Evolutionary conservation across 2,329 filamentous ascomycete genomes (phyloP).

Genomic region (Ophiostoma angusticollis): DNA sequence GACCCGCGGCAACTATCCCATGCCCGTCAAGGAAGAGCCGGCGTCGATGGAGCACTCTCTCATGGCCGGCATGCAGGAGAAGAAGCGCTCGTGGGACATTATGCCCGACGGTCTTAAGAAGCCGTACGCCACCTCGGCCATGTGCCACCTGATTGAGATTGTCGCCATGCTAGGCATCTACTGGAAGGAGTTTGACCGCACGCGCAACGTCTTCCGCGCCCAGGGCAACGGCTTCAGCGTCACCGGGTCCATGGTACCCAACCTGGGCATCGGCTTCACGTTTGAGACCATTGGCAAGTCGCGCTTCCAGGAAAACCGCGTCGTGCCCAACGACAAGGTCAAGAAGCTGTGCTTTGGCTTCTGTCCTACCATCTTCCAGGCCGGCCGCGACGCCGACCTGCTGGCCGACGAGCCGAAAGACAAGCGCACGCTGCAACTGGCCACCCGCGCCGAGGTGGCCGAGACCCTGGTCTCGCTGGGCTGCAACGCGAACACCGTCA

Average conservation of each 20-base stretch:
- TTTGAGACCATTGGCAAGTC: slow-evolving; percentile 38
- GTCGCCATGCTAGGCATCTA: slow-evolving; percentile 40
- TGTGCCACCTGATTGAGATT: slow-evolving; percentile 42
- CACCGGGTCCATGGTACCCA: slow-evolving; percentile 30
- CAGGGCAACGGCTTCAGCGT: slow-evolving; percentile 43
- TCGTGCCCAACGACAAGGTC: slow-evolving; percentile 39
- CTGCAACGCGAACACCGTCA: slow-evolving; percentile 39
- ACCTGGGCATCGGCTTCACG: slow-evolving; percentile 41
- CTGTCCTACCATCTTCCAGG: slow-evolving; percentile 40
- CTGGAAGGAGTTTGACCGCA: slow-evolving; percentile 45
- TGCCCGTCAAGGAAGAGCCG: not conserved
- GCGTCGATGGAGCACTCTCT: slow-evolving; percentile 17
- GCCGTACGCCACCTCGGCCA: slow-evolving; percentile 39
- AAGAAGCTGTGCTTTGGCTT: slow-evolving; percentile 45
- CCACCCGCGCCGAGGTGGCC: slow-evolving; percentile 33
- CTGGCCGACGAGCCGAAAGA: slow-evolving; percentile 30
- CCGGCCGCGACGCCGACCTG: slow-evolving; percentile 17
- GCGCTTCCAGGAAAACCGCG: slow-evolving; percentile 33
- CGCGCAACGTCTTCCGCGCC: slow-evolving; percentile 37
- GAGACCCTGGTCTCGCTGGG: slow-evolving; percentile 41
- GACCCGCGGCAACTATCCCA: slow-evolving; percentile 6
- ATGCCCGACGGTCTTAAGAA: slow-evolving; percentile 35
- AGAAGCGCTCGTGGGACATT: slow-evolving; percentile 36
- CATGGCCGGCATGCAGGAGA: slow-evolving; percentile 30
- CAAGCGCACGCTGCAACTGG: slow-evolving; percentile 33